phyloP scores from a whole-genome alignment of 371 early-diverging fungal genomes.

The Mucor irregularis region DNA sequence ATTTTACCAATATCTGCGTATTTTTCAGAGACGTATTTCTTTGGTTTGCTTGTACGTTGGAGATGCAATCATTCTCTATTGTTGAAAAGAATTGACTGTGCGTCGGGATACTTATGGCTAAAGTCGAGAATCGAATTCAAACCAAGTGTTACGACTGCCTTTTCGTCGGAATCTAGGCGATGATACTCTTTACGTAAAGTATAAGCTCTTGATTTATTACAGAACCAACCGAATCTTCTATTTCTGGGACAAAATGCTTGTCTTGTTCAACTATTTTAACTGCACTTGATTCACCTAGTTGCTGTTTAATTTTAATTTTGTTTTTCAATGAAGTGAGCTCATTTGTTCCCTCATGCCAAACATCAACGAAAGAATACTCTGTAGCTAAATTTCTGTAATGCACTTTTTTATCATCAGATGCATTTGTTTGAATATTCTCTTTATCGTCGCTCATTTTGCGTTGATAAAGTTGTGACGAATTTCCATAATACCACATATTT shows the following conservation, averaged over 20 bases:
- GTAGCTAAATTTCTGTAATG: too few relatives aligned
- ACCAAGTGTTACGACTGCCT: constrained; percentile 11
- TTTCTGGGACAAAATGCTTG: constrained; percentile 7
- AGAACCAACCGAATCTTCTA: constrained; percentile 7
- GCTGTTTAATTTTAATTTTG: too few relatives aligned
- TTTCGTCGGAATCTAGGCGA: constrained; percentile 1
- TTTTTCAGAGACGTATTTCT: constrained; percentile 3
- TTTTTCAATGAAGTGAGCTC: too few relatives aligned
- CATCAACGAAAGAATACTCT: too few relatives aligned
- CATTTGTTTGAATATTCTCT: too few relatives aligned
- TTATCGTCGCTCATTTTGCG: too few relatives aligned
- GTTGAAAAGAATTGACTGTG: constrained; percentile 8
- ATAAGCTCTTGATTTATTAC: constrained; percentile 8
- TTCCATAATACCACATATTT: too few relatives aligned
- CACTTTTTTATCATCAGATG: too few relatives aligned
- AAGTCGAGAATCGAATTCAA: constrained; percentile 18
- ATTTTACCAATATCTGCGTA: constrained; percentile 5
- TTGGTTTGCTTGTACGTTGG: constrained; percentile 1
- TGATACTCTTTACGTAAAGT: constrained; percentile 6
- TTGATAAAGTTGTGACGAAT: too few relatives aligned
- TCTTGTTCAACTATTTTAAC: constrained; percentile 5
- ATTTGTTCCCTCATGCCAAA: too few relatives aligned
- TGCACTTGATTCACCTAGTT: too few relatives aligned
- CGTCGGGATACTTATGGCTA: constrained; percentile 1
- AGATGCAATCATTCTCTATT: constrained; percentile 10